Evolutionary conservation across 345 rosid genomes (phyloP).

Genomic region (Odontarrhena argentea): DNA sequence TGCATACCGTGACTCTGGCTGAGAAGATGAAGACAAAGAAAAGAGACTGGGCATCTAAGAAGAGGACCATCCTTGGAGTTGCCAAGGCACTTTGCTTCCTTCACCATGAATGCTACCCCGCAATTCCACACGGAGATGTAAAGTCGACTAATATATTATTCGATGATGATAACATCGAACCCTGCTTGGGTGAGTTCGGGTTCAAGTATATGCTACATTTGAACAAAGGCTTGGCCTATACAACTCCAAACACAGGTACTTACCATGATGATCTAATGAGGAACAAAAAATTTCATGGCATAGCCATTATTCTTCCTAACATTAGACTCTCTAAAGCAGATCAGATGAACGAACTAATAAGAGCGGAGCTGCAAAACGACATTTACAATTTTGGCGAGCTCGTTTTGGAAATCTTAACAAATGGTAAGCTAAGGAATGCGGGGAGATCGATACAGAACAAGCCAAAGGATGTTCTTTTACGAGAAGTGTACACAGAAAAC

Average conservation of each 20-base stretch:
- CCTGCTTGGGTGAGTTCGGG: constrained; percentile 72
- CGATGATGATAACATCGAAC: constrained; percentile 69
- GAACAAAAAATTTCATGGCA: background rate
- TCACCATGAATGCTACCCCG: constrained; percentile 88
- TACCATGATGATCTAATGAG: background rate
- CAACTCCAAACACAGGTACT: constrained; percentile 39
- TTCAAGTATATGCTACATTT: constrained; percentile 53
- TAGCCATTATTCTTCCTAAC: background rate
- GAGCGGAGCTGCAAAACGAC: constrained; percentile 59
- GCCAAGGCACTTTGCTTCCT: constrained; percentile 84
- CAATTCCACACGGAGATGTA: constrained; percentile 88
- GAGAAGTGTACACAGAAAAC: constrained; percentile 58
- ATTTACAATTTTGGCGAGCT: constrained; percentile 77
- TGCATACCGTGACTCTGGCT: constrained; percentile 73
- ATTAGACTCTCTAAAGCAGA: constrained; percentile 43
- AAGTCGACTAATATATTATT: constrained; percentile 62
- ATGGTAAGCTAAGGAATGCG: constrained; percentile 56
- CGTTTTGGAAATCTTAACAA: constrained; percentile 63
- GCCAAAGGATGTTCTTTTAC: constrained; percentile 60
- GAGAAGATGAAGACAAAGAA: constrained; percentile 58
- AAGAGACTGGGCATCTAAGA: constrained; percentile 66
- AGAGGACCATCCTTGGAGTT: constrained; percentile 64
- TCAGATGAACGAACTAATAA: constrained; percentile 41
- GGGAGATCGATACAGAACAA: constrained; percentile 54
- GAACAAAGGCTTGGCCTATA: constrained; percentile 45